phyloP scores from a whole-genome alignment of 352 stramenopile species.

The Phytophthora meadii region DNA sequence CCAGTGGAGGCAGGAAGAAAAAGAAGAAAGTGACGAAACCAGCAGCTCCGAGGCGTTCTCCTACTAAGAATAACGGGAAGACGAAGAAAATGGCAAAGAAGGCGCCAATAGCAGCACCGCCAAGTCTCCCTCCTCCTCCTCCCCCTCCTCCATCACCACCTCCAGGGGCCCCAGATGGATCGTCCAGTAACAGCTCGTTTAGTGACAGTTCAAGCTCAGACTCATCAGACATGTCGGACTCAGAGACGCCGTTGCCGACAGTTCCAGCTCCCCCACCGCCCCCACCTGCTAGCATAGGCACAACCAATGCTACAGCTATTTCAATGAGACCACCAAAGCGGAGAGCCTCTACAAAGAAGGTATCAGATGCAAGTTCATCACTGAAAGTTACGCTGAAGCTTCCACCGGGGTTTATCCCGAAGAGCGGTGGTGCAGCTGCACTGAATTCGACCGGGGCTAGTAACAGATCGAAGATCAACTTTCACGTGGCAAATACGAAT shows the following conservation, averaged over 20 bases:
- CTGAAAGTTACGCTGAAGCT: constrained; percentile 71
- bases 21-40: constrained; percentile 31
- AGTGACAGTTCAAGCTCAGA: constrained; percentile 66
- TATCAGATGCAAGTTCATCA: constrained; percentile 39
- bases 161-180: constrained; percentile 33
- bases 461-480: constrained; percentile 45
- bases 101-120: constrained; percentile 11
- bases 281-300: constrained; percentile 17
- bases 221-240: constrained; percentile 53
- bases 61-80: constrained; percentile 38
- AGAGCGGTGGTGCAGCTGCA: constrained; percentile 16
- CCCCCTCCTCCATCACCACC: constrained; percentile 43
- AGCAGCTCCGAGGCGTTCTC: constrained; percentile 25
- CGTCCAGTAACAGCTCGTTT: constrained; percentile 58
- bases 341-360: constrained; percentile 37
- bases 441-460: constrained; percentile 4
- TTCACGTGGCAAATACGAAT: constrained; percentile 51
- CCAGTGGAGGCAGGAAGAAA: constrained; percentile 20
- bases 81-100: constrained; percentile 20
- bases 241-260: constrained; percentile 35
- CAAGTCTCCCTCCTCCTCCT: constrained; percentile 36
- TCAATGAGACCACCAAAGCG: constrained; percentile 24
- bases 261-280: constrained; percentile 33
- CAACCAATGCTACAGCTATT: constrained; percentile 18
- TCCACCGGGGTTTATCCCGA: constrained; percentile 55